phyloP scores from a whole-genome alignment of 2,329 filamentous ascomycete genomes.

The Aspergillus neotritici region DNA sequence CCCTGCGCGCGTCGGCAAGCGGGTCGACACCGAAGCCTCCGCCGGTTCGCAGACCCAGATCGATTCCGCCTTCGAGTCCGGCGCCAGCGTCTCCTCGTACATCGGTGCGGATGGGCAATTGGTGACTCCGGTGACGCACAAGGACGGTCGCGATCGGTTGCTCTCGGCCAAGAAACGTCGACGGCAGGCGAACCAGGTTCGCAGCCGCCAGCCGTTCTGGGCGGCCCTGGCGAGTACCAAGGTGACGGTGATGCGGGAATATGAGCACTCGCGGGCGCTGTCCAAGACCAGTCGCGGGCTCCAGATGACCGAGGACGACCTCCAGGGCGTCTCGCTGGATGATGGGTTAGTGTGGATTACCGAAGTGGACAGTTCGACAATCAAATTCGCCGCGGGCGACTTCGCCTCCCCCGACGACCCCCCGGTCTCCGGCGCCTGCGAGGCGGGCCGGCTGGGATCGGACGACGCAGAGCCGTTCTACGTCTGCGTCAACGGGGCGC shows the following conservation, averaged over 20 bases:
- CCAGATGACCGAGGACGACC: slow-evolving; percentile 39
- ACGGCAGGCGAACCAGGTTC: slow-evolving; percentile 85
- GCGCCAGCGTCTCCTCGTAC: slow-evolving; percentile 38
- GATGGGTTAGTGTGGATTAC: slow-evolving; percentile 45
- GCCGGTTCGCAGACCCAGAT: slow-evolving; percentile 39
- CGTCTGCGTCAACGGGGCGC: slow-evolving; percentile 59
- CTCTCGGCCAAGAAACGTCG: slow-evolving; percentile 71
- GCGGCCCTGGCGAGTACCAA: slow-evolving; percentile 92
- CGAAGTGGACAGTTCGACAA: slow-evolving; percentile 42
- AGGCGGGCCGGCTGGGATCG: slow-evolving; percentile 21
- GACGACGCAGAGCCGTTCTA: slow-evolving; percentile 54
- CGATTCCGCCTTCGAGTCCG: slow-evolving; percentile 40
- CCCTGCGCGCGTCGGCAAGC: slow-evolving; percentile 38
- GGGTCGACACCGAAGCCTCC: slow-evolving; percentile 42
- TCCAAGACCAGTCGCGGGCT: slow-evolving; percentile 35
- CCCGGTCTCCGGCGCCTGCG: slow-evolving; percentile 23
- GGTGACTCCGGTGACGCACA: slow-evolving; percentile 48
- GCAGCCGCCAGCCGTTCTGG: slow-evolving; percentile 89
- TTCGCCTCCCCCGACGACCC: slow-evolving; percentile 31
- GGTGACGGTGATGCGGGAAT: slow-evolving; percentile 90
- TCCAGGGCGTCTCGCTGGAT: slow-evolving; percentile 37
- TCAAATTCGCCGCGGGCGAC: slow-evolving; percentile 44
- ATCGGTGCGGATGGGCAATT: slow-evolving; percentile 40
- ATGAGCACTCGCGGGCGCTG: slow-evolving; percentile 63
- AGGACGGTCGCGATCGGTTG: slow-evolving; percentile 54